phyloP scores from a whole-genome alignment of 768 basidiomycete genomes.

The Lentinula guzmanii region DNA sequence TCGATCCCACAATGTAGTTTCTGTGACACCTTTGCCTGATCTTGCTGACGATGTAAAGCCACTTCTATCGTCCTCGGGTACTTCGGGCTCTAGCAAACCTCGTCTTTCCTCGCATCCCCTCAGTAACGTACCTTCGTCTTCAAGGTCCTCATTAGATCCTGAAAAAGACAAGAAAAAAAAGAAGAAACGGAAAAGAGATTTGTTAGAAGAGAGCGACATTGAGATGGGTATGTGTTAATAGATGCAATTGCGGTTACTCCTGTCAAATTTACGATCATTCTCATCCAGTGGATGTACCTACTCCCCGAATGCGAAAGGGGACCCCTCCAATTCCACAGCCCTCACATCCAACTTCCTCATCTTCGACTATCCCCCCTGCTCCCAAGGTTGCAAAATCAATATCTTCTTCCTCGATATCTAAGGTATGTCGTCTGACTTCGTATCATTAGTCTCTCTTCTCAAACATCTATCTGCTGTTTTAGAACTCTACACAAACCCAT shows the following conservation, averaged over 20 bases:
- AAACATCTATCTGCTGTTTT: not conserved
- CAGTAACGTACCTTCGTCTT: constrained; percentile 37
- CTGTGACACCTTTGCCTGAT: constrained; percentile 41
- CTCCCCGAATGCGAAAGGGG: constrained; percentile 49
- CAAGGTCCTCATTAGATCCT: constrained; percentile 55
- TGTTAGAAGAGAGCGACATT: constrained; percentile 57
- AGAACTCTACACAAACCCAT: not conserved
- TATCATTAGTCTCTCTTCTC: constrained; percentile 18
- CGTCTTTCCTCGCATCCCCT: constrained; percentile 42
- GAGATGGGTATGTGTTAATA: constrained; percentile 43
- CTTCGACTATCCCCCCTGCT: constrained; percentile 29
- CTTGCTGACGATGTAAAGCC: constrained; percentile 40
- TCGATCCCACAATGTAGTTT: not conserved
- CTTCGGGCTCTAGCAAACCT: constrained; percentile 29
- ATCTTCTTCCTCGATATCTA: constrained; percentile 22
- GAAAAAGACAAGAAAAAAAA: constrained; percentile 72
- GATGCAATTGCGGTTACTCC: constrained; percentile 5
- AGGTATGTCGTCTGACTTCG: constrained; percentile 10
- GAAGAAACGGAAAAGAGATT: constrained; percentile 79
- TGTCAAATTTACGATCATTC: constrained; percentile 28
- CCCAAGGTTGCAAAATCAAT: constrained; percentile 55
- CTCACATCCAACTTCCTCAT: constrained; percentile 26
- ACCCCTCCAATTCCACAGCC: constrained; percentile 41
- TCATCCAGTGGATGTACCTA: constrained; percentile 6
- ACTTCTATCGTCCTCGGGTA: constrained; percentile 1